These are phyloP conservation scores for Populus nigra DNA, from an alignment of 345 rosid species.

Conservation along the genomic window DNA sequence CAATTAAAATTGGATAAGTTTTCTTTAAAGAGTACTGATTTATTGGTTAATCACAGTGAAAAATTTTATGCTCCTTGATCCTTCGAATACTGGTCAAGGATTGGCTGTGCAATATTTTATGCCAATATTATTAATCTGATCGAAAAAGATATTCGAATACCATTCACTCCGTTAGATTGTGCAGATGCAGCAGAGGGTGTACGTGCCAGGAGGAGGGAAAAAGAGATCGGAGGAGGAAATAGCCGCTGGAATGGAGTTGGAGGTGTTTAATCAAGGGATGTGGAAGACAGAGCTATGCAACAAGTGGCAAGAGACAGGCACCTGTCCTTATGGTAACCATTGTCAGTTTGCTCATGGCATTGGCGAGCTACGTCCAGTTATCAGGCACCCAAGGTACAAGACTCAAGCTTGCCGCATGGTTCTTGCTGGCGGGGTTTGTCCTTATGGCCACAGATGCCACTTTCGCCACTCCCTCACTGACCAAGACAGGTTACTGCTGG, in stretches of 20 bases:
- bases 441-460: constrained; percentile 22
- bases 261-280: constrained; percentile 19
- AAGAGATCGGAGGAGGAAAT: not conserved
- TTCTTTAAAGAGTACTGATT: not conserved
- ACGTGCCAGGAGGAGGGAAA: constrained; percentile 18
- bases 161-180: not conserved
- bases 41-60: not conserved
- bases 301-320: constrained; percentile 24
- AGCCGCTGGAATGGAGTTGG: constrained; percentile 12
- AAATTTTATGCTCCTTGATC: not conserved
- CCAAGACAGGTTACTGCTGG: constrained; percentile 11
- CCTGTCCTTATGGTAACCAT: constrained; percentile 15
- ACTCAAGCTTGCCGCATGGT: constrained; percentile 23
- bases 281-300: constrained; percentile 29
- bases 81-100: not conserved
- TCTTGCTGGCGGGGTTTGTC: constrained; percentile 14
- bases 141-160: not conserved
- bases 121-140: not conserved
- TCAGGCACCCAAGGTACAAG: constrained; percentile 25
- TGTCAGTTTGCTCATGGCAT: constrained; percentile 24
- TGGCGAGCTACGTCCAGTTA: constrained; percentile 18
- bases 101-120: not conserved
- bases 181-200: constrained; percentile 32
- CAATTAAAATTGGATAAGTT: not conserved
- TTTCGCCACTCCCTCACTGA: constrained; percentile 25